A percentile compares a stretch with the other conserved stretches of the same genome.
Evolutionary conservation across 495 filamentous ascomycete genomes (phyloP).

Genomic region (Penicillium herquei): DNA sequence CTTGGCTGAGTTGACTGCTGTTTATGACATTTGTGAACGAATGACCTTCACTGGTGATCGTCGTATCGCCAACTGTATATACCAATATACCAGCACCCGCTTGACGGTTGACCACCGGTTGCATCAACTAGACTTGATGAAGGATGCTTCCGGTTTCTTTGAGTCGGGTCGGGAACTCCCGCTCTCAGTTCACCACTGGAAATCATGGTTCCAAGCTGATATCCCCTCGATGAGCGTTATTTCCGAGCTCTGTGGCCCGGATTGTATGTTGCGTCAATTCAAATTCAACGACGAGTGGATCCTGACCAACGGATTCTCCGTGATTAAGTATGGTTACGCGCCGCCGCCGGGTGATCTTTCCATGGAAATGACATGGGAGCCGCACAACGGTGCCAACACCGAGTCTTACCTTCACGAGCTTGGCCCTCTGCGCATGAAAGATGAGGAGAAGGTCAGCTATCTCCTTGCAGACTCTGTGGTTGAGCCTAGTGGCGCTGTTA

Average conservation of each 20-base stretch:
- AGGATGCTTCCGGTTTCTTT: slow-evolving; percentile 55
- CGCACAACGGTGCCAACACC: slow-evolving; percentile 35
- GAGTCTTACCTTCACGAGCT: slow-evolving; percentile 45
- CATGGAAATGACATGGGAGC: slow-evolving; percentile 50
- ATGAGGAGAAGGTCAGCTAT: slow-evolving; percentile 38
- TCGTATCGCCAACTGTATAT: slow-evolving; percentile 53
- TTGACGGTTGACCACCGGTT: slow-evolving; percentile 53
- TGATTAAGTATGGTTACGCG: slow-evolving; percentile 49
- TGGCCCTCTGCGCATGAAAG: slow-evolving; percentile 41
- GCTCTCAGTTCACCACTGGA: slow-evolving; percentile 60
- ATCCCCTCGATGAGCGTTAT: slow-evolving; percentile 50
- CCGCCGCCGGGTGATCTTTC: slow-evolving; percentile 28
- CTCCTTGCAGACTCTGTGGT: slow-evolving; percentile 31
- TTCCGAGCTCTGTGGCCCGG: slow-evolving; percentile 53
- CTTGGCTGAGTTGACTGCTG: slow-evolving; percentile 33
- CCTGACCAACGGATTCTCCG: slow-evolving; percentile 56
- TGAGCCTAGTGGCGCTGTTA: slow-evolving; percentile 29
- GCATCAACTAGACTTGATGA: slow-evolving; percentile 52
- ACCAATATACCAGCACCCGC: slow-evolving; percentile 45
- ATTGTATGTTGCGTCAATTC: slow-evolving; percentile 57
- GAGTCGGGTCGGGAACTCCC: slow-evolving; percentile 48
- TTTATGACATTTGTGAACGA: slow-evolving; percentile 36
- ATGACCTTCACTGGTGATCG: slow-evolving; percentile 46
- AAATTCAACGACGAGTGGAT: slow-evolving; percentile 54
- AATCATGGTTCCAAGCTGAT: slow-evolving; percentile 53